phyloP scores from a whole-genome alignment of 495 filamentous ascomycete genomes.

The Penicillium antarcticum region DNA sequence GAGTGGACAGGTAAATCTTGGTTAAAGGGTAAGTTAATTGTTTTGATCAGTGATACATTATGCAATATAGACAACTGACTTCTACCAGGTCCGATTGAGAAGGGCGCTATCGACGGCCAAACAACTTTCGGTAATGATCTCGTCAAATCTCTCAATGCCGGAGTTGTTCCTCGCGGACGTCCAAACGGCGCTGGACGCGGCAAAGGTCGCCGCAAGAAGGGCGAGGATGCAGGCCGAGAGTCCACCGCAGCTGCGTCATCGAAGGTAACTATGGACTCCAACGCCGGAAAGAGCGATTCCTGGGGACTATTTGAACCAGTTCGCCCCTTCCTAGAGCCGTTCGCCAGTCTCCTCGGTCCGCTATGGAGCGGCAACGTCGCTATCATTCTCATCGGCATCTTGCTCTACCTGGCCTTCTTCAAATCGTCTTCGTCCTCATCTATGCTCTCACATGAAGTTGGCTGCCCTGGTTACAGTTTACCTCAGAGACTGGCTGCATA shows the following conservation, averaged over 20 bases:
- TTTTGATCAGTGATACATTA: neutral
- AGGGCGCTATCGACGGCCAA: conserved; percentile 91
- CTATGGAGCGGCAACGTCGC: conserved; percentile 68
- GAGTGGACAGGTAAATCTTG: conserved; percentile 99
- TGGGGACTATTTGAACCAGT: conserved; percentile 85
- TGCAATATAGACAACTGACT: conserved; percentile 13
- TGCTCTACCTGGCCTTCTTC: conserved; percentile 57
- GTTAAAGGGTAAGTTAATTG: conserved; percentile 72
- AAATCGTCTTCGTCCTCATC: conserved; percentile 48
- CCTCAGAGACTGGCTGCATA: conserved; percentile 79
- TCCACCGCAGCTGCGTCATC: conserved; percentile 36
- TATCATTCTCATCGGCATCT: conserved; percentile 46
- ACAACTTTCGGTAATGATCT: conserved; percentile 73
- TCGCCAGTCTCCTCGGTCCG: conserved; percentile 66
- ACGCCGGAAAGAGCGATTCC: conserved; percentile 38
- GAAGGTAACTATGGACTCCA: conserved; percentile 40
- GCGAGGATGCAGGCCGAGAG: conserved; percentile 30
- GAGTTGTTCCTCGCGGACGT: conserved; percentile 63
- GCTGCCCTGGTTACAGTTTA: conserved; percentile 29
- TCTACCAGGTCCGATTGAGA: conserved; percentile 81
- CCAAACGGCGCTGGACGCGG: conserved; percentile 31
- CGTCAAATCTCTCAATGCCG: conserved; percentile 65
- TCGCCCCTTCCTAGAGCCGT: conserved; percentile 63
- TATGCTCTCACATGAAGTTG: conserved; percentile 34
- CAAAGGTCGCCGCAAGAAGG: conserved; percentile 57